Evolutionary conservation across 2,329 filamentous ascomycete genomes (phyloP), one percentile per base, ranked within the genome.

Genomic region (Cladophialophora psammophila): DNA sequence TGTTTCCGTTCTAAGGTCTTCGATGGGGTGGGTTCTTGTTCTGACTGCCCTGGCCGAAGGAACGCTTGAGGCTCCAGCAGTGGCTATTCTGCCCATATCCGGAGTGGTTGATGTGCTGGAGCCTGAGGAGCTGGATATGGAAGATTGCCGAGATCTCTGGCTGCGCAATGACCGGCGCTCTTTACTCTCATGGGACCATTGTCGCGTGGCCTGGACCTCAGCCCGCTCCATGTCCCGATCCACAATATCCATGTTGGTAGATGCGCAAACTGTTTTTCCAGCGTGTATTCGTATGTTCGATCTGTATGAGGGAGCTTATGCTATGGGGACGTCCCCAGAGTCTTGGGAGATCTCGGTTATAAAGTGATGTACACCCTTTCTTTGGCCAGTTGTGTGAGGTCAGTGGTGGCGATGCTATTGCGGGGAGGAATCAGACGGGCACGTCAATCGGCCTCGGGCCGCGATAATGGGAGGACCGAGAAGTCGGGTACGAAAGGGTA

Each of bases 141-240:
- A 48, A 5, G 70, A 69, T 20, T 63, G 53, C 20, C 59, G 48
- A 42, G 68, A 67, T 63, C 34, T 63, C 38, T 69, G 61, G 52
- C 64, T 65, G 61, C 57, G 67, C 53, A 70, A 54, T n/a, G 68
- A 68, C 64, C 64, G 67, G 26, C 70, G 61, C 34, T 71, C 70
- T 40, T 68, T 69, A 63, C 65, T 67, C 32, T 66, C 59, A 31
- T 71, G 67, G 20, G 70, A 72, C 36, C 59, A 66, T 20, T 68
- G 64, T 56, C 68, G 71, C 34, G 69, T 72, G 50, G 74, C 74
- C 60, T 75, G 69, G n/a, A 73, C 48, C 68, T 77, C 76, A 3
- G 76, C 78, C 70, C 79, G 78, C 65, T 81, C 76, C 56, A 78
- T 45, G 56, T 80, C 78, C 60, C 74, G 71, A 65, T 77, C 75